Base-by-base conservation (phyloP, 2,329 filamentous ascomycete species). In the Penicillium sp. region DNA sequence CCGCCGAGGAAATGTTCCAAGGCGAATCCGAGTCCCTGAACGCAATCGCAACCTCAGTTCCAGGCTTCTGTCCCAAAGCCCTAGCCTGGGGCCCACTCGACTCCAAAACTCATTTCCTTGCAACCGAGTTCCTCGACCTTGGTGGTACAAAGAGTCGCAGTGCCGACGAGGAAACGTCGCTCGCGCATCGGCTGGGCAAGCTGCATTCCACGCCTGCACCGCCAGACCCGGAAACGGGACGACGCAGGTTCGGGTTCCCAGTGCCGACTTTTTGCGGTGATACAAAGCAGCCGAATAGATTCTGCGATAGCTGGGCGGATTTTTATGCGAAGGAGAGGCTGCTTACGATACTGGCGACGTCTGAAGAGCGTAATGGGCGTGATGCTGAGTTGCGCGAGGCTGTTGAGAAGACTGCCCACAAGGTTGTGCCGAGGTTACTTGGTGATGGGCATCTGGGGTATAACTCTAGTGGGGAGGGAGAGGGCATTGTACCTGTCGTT, bases 1-100 rank as follows among this genome's bases (percentile, higher is more conserved):
- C 65, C 41, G 66, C 74, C 9, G 55, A 60, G 43, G 65, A 71
- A 40, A 73, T 72, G 67, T 67, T 70, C 55, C 58, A 62, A 81
- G 88, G 91, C 52, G 92, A 96, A 70, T 86, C 89, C 64, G 80
- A 81, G 41, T 95, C 89, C 2, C 81, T 96, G 46, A 91, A 90
- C 64, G 88, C 89, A 46, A 88, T 97, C 57, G 80, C 89, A 65
- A 64, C 75, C 38, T 76, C 77, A 12, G 86, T 93, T 0, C 87
- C 89, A 1, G 79, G 79, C 28, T 80, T 96, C 45, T 92, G 88
- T 63, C 90, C 91, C 0, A 77, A 77, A 39, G 86, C 88, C 0
- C 78, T 89, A 64, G 88, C 87, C 29, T 82, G 88, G 64, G 91
- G 91, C 1, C 57, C 68, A 0, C 72, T 85, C 9, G 68, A 75